phyloP scores from a whole-genome alignment of 2,329 filamentous ascomycete species.

The Aspergillus awamori region DNA sequence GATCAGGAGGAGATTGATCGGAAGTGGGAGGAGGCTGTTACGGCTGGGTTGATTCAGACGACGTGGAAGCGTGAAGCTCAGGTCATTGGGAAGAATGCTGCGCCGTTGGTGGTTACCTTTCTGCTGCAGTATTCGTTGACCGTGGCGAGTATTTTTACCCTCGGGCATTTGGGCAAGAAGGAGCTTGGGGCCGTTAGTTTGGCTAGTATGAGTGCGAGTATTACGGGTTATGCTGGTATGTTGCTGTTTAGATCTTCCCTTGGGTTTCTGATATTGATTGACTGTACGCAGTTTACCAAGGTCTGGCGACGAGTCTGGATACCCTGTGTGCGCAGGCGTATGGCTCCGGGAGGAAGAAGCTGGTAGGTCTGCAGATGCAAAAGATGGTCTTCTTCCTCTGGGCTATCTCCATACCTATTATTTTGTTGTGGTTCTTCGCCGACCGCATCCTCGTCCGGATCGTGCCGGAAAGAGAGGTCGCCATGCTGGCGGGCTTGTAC shows the following conservation, averaged over 20 bases:
- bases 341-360: conserved; percentile 83
- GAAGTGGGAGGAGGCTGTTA: conserved; percentile 85
- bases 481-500: conserved; percentile 71
- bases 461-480: conserved; percentile 72
- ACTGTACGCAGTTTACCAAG: conserved; percentile 63
- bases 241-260: not conserved
- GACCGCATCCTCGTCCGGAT: conserved; percentile 66
- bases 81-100: conserved; percentile 72
- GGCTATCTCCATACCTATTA: conserved; percentile 71
- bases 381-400: conserved; percentile 79
- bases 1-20: conserved; percentile 62
- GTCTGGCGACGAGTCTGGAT: conserved; percentile 86
- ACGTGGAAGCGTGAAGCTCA: conserved; percentile 90
- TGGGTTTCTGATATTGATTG: not conserved
- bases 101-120: conserved; percentile 73
- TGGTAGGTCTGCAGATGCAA: conserved; percentile 83
- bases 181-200: conserved; percentile 69
- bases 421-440: conserved; percentile 69
- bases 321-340: conserved; percentile 94
- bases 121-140: conserved; percentile 81
- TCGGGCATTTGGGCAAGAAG: conserved; percentile 73
- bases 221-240: conserved; percentile 65
- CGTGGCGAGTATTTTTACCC: conserved; percentile 77
- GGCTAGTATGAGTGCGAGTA: conserved; percentile 77
- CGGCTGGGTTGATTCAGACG: conserved; percentile 77